Percentiles rank a stretch among this genome's conserved stretches.
Evolutionary conservation across 2,329 filamentous ascomycete species (phyloP).

Genomic region (Apiospora saccharicola): DNA sequence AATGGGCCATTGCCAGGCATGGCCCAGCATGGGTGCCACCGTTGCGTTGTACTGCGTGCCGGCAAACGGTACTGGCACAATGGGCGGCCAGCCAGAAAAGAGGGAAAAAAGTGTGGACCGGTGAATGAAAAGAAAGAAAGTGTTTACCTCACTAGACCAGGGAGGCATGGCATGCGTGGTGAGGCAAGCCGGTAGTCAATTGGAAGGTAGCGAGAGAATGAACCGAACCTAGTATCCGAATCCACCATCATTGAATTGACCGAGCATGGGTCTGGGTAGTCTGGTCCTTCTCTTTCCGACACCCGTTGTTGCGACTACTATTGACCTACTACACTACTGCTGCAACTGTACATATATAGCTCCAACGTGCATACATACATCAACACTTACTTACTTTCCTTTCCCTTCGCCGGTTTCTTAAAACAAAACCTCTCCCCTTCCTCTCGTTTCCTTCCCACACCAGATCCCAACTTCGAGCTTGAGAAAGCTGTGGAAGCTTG

Average conservation of each 20-base stretch:
- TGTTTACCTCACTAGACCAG: slow-evolving; percentile 6
- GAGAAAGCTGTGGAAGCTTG: slow-evolving; percentile 3
- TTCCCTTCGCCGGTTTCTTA: neutral
- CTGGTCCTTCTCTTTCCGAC: slow-evolving; percentile 16
- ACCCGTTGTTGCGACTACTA: slow-evolving; percentile 17
- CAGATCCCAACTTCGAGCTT: neutral
- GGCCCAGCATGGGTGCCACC: neutral
- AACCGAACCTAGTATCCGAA: neutral
- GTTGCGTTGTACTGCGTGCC: neutral
- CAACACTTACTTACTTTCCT: neutral
- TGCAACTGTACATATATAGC: neutral
- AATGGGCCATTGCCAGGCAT: no score
- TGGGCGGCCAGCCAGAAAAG: neutral
- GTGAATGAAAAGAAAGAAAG: slow-evolving; percentile 4
- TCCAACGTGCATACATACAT: neutral
- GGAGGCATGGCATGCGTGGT: neutral
- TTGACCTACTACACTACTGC: neutral
- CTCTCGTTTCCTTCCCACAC: neutral
- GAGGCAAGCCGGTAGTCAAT: slow-evolving; percentile 9
- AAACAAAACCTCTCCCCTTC: neutral
- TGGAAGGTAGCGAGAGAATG: neutral
- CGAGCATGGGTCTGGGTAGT: neutral
- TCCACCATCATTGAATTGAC: neutral
- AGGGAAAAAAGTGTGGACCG: neutral
- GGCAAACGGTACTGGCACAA: neutral